Conservation (phyloP, 2,329 filamentous ascomycete species). For the Chaetomiaceae sp. region DNA sequence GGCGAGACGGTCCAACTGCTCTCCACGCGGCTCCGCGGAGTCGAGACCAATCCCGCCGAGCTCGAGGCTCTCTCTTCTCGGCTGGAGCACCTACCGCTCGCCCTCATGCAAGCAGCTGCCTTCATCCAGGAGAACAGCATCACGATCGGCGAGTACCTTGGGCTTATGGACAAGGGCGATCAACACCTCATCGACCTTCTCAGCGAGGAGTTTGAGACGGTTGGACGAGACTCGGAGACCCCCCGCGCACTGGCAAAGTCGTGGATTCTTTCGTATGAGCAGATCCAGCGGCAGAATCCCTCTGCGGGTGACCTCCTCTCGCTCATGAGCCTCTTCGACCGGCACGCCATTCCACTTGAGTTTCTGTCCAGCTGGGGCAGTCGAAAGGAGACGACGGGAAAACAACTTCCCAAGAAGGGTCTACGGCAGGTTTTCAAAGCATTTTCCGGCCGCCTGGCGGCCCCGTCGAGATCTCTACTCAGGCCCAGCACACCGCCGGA, state of each 20-base stretch:
- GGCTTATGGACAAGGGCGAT: slow-evolving; percentile 27
- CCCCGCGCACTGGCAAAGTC: slow-evolving; percentile 30
- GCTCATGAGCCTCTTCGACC: slow-evolving; percentile 32
- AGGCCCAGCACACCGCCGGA: no score
- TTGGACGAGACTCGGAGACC: slow-evolving; percentile 28
- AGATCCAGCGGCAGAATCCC: slow-evolving; percentile 28
- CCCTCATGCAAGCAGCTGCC: slow-evolving; percentile 33
- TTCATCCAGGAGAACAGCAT: slow-evolving; percentile 33
- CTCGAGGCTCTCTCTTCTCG: slow-evolving; percentile 24
- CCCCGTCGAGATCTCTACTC: no score
- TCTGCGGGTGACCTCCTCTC: slow-evolving; percentile 32
- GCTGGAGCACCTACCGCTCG: slow-evolving; percentile 33
- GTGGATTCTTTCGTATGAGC: slow-evolving; percentile 35
- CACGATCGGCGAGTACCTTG: slow-evolving; percentile 26
- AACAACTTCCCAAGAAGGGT: no score
- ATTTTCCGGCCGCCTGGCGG: no score
- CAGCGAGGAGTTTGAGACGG: slow-evolving; percentile 31
- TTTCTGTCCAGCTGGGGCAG: slow-evolving; percentile 24
- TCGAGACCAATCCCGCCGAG: not conserved
- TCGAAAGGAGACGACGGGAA: not conserved
- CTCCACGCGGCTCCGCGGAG: slow-evolving; percentile 9
- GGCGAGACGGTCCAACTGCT: slow-evolving; percentile 29
- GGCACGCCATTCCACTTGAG: slow-evolving; percentile 28
- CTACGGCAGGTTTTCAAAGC: no score
- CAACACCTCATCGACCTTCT: slow-evolving; percentile 24